Conservation (phyloP, 441 rosid species). For the Croton setiger region DNA sequence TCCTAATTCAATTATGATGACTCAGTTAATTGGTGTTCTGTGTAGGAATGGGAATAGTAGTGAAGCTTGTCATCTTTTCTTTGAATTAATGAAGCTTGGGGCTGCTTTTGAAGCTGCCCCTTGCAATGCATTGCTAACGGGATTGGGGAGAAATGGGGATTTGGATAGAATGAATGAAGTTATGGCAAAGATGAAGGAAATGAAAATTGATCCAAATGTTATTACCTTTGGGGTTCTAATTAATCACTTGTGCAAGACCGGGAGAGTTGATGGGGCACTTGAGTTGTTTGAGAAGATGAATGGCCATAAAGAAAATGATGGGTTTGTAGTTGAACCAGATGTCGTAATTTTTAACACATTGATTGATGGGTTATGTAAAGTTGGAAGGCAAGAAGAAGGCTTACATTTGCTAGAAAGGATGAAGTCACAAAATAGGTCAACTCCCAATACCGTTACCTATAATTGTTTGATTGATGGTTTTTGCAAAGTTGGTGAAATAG, state of each 20-base stretch:
- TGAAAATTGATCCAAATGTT: constrained; percentile 41
- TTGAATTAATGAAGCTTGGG: constrained; percentile 39
- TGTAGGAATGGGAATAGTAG: constrained; percentile 36
- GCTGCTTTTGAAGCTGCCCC: constrained; percentile 41
- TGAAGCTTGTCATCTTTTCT: constrained; percentile 50
- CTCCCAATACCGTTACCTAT: constrained; percentile 52
- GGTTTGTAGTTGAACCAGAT: constrained; percentile 54
- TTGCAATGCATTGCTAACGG: constrained; percentile 60
- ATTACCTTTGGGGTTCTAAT: constrained; percentile 64
- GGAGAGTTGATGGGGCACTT: constrained; percentile 63
- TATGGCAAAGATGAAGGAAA: constrained; percentile 53
- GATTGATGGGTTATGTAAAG: constrained; percentile 71
- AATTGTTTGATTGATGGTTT: constrained; percentile 72
- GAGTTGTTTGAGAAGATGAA: constrained; percentile 48
- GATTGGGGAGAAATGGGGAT: constrained; percentile 47
- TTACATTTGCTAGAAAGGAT: constrained; percentile 45
- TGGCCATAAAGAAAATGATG: constrained; percentile 30
- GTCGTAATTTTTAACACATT: constrained; percentile 55
- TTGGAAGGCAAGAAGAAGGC: constrained; percentile 75
- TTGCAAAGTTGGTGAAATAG: constrained; percentile 61
- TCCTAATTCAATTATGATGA: constrained; percentile 42
- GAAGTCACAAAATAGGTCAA: constrained; percentile 43
- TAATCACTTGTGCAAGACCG: constrained; percentile 53
- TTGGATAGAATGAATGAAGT: constrained; percentile 51
- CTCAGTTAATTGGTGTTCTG: constrained; percentile 40